Base-by-base conservation (phyloP, 768 basidiomycete genomes). In the Tylopilus vinaceipallidus region DNA sequence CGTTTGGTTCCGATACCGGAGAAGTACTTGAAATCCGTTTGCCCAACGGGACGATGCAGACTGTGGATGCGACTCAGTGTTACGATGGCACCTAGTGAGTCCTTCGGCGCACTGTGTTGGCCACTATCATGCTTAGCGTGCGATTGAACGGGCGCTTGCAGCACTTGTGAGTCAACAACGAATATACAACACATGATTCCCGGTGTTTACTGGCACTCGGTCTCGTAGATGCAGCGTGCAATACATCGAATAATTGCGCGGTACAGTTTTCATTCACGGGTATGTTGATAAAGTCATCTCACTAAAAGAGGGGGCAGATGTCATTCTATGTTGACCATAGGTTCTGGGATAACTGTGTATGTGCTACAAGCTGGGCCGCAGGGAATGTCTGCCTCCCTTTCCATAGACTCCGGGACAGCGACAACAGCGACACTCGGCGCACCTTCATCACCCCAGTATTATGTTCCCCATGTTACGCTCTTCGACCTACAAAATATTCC, bases 321-420 rank as follows among this genome's bases (percentile, higher is more conserved):
- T 36, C 23, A 23, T 41, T 1, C 7, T 23, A 33, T 32, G 9
- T 13, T 43, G 8, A 35, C 14, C 20, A 22, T 17, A 65, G 64
- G 62, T 2, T 66, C 64, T 9, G 64, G 64, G n/a, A 38, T 62
- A 38, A 64, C 62, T 1, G 51, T 65, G n/a, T 67, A 66, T 45
- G 60, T 65, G 20, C 39, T 64, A 20, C 65, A 49, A 56, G 64
- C 59, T 16, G 64, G 64, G 17, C 52, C 59, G 0, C 57, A 61
- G 36, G 64, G 64, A 33, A 61, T 59, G 57, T 59, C 56, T 14
- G 64, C 64, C 16, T 61, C 61, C 24, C 57, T 66, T 32, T 55
- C 59, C 23, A 58, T 62, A 38, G 59, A 66, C 30, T 55, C 54
- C 2, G 64, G 59, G 5, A 33, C 55, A 3, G 45, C 61, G 27